Evolutionary conservation across 441 rosid genomes (phyloP).

Genomic region (Cnidoscolus chayamansa): DNA sequence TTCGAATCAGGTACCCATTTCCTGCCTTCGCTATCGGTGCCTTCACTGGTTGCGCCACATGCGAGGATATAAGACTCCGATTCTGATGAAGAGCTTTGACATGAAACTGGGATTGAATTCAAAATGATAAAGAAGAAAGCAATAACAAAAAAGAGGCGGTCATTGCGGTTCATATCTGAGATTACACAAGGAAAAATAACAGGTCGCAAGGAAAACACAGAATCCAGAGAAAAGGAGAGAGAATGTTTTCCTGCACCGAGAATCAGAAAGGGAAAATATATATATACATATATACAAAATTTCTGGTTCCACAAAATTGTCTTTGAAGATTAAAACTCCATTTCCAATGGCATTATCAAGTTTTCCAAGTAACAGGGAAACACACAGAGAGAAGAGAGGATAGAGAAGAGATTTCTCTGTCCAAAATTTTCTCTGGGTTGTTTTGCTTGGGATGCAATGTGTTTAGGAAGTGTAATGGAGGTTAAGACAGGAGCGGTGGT

Average conservation of each 20-base stretch:
- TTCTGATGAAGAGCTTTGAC: conserved; percentile 23
- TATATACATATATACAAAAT: too few species aligned
- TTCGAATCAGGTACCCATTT: conserved; percentile 62
- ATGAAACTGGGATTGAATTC: conserved; percentile 19
- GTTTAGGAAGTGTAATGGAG: neutral
- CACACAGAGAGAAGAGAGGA: conserved; percentile 22
- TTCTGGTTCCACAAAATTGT: neutral
- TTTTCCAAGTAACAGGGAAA: neutral
- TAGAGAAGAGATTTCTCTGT: conserved; percentile 10
- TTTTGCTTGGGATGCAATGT: neutral
- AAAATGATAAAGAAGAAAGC: conserved; percentile 31
- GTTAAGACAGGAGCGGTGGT: conserved; percentile 26
- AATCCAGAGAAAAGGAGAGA: neutral
- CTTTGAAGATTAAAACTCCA: neutral
- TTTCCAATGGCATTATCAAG: too few species aligned
- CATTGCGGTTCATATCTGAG: conserved; percentile 40
- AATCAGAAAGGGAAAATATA: neutral
- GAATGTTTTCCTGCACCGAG: conserved; percentile 9
- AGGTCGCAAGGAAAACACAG: conserved; percentile 28
- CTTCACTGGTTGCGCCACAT: conserved; percentile 47
- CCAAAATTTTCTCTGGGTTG: conserved; percentile 4
- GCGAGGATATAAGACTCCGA: conserved; percentile 31
- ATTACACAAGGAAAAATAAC: conserved; percentile 7
- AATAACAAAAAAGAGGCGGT: conserved; percentile 21
- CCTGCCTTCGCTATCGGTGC: conserved; percentile 48